Evolutionary conservation across 768 basidiomycete species (phyloP).

Genomic region (Mycena metata): DNA sequence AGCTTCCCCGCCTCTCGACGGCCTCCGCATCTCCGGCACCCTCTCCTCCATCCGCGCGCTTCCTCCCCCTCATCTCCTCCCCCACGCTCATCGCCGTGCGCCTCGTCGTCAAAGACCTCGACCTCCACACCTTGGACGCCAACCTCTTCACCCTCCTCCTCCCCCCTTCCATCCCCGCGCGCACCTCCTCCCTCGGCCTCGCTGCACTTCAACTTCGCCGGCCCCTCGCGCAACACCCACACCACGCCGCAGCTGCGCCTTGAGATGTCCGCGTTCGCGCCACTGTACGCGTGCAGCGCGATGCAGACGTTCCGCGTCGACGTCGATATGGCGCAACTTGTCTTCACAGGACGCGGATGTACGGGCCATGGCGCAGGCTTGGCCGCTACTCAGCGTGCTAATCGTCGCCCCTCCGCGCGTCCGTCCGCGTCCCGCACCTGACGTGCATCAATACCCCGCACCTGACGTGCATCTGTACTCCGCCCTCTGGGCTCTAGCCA

Average conservation of each 20-base stretch:
- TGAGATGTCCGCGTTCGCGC: constrained; percentile 27
- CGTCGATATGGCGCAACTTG: constrained; percentile 20
- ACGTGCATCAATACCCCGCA: constrained; percentile 20
- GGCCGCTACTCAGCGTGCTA: constrained; percentile 27
- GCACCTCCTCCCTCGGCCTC: constrained; percentile 21
- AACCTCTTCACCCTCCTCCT: constrained; percentile 27
- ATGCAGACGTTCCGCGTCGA: constrained; percentile 35
- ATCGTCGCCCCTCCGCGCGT: constrained; percentile 21
- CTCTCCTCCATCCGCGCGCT: constrained; percentile 21
- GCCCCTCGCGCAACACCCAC: neutral
- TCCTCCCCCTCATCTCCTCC: constrained; percentile 31
- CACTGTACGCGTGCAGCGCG: constrained; percentile 27
- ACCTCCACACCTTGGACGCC: neutral
- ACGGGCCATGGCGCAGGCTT: constrained; percentile 31
- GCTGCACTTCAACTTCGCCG: constrained; percentile 29
- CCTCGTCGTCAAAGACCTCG: constrained; percentile 8
- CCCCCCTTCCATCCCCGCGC: constrained; percentile 15
- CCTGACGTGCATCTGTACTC: constrained; percentile 20
- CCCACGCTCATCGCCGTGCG: constrained; percentile 26
- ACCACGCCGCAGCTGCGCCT: constrained; percentile 2
- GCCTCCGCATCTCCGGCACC: constrained; percentile 29
- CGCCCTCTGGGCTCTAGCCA: constrained; percentile 33
- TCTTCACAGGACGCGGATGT: constrained; percentile 32
- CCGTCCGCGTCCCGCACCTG: neutral
- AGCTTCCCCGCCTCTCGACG: constrained; percentile 27